Conservation (phyloP, 495 filamentous ascomycete species). For the Pseudomonodictys pantanalensis region DNA sequence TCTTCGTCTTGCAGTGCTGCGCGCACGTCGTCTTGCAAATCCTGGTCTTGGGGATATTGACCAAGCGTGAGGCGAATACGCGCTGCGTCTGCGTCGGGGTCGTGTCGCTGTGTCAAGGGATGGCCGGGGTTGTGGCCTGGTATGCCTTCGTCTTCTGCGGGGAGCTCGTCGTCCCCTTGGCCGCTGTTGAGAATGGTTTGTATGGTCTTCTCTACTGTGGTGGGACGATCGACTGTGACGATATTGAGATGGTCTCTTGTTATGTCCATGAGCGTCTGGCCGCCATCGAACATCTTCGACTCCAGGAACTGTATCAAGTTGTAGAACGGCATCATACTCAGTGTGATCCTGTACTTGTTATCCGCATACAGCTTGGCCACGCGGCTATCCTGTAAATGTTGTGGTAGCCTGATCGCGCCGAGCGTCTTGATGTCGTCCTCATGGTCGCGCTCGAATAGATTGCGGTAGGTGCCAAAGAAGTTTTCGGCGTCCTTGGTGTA, state of each 20-base stretch:
- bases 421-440: slow-evolving; percentile 71
- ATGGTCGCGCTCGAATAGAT: slow-evolving; percentile 70
- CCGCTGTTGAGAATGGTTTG: slow-evolving; percentile 68
- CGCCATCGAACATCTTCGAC: slow-evolving; percentile 73
- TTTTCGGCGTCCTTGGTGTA: slow-evolving; percentile 65
- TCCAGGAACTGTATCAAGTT: slow-evolving; percentile 86
- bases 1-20: slow-evolving; percentile 82
- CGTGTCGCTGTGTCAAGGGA: slow-evolving; percentile 66
- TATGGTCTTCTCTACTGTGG: slow-evolving; percentile 73
- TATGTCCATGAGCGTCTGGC: slow-evolving; percentile 68
- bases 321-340: slow-evolving; percentile 74
- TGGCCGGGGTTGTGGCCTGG: slow-evolving; percentile 86
- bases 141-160: slow-evolving; percentile 87
- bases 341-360: slow-evolving; percentile 82
- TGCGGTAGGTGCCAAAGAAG: slow-evolving; percentile 65
- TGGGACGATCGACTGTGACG: slow-evolving; percentile 66
- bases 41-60: slow-evolving; percentile 71
- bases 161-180: slow-evolving; percentile 60
- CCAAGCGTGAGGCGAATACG: slow-evolving; percentile 64
- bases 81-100: slow-evolving; percentile 51
- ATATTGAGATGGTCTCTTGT: slow-evolving; percentile 72
- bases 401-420: slow-evolving; percentile 64
- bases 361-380: slow-evolving; percentile 72
- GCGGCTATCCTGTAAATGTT: slow-evolving; percentile 70
- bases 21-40: slow-evolving; percentile 74